These are phyloP conservation scores for Trichoderma lentiforme DNA, from an alignment of 2,329 filamentous ascomycete genomes.

Conservation along the genomic window DNA sequence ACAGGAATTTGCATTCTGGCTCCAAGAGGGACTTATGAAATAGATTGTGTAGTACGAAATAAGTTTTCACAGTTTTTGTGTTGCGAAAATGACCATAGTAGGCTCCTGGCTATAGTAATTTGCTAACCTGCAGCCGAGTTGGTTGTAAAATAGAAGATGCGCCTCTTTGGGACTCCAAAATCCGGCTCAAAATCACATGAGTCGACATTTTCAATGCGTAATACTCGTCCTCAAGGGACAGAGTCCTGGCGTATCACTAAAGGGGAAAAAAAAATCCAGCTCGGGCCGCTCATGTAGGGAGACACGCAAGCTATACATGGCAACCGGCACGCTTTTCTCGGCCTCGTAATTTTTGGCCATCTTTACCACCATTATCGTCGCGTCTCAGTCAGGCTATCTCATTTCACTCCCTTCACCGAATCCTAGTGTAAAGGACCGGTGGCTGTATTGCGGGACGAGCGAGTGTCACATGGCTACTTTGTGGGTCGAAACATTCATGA, in stretches of 20 bases:
- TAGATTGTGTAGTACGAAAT: not conserved
- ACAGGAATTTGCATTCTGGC: not conserved
- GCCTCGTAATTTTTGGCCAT: not conserved
- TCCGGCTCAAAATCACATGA: not conserved
- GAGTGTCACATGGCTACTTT: not conserved
- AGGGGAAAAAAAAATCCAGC: not conserved
- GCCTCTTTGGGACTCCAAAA: not conserved
- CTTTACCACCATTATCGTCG: not conserved
- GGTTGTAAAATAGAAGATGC: not conserved
- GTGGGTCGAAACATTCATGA: not conserved
- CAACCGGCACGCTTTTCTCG: not conserved
- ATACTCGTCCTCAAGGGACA: not conserved
- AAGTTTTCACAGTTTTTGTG: not conserved
- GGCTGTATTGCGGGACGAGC: not conserved
- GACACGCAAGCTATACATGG: not conserved
- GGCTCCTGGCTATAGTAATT: not conserved
- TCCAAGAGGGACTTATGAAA: not conserved
- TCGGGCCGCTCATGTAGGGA: not conserved
- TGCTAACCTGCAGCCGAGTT: not conserved
- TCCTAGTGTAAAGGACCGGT: not conserved
- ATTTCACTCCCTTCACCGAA: not conserved
- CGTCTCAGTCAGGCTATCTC: not conserved
- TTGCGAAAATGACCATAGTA: not conserved
- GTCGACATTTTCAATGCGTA: not conserved
- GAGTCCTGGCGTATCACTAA: not conserved